Conservation (phyloP, 768 basidiomycete species). For the Hysterangium stoloniferum region DNA sequence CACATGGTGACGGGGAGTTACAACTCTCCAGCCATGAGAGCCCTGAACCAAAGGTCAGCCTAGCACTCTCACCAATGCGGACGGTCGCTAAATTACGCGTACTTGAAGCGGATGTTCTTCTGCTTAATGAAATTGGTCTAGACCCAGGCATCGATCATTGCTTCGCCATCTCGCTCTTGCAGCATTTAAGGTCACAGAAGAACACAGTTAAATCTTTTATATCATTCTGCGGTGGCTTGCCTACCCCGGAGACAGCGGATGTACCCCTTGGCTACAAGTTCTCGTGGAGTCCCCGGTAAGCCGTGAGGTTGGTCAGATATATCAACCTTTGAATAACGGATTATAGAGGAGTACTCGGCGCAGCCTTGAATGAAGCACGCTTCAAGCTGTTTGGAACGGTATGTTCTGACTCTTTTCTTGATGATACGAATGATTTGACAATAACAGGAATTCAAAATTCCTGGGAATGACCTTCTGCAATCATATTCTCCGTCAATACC, state of each 20-base stretch:
- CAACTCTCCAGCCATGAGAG: constrained; percentile 68
- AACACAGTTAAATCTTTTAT: constrained; percentile 65
- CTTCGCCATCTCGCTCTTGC: constrained; percentile 68
- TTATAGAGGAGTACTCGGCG: constrained; percentile 69
- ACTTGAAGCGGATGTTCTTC: constrained; percentile 48
- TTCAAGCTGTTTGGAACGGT: constrained; percentile 57
- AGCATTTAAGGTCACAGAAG: constrained; percentile 38
- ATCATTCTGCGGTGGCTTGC: constrained; percentile 91
- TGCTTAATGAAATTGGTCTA: constrained; percentile 86
- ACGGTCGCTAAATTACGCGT: too few relatives aligned
- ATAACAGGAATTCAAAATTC: constrained; percentile 28
- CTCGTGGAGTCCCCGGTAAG: constrained; percentile 71
- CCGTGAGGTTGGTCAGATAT: background rate
- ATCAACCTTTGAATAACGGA: background rate
- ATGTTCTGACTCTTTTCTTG: constrained; percentile 17
- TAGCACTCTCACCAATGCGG: too few relatives aligned
- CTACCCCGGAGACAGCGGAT: constrained; percentile 57
- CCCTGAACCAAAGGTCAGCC: constrained; percentile 55
- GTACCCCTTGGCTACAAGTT: constrained; percentile 87
- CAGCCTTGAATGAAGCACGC: constrained; percentile 63
- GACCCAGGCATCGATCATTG: constrained; percentile 90
- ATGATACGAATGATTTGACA: too few relatives aligned
- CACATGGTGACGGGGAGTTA: constrained; percentile 92
- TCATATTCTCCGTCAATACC: constrained; percentile 61
- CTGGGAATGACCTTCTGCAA: constrained; percentile 46